Conservation (phyloP, 345 rosid genomes). For the Brassica incana region DNA sequence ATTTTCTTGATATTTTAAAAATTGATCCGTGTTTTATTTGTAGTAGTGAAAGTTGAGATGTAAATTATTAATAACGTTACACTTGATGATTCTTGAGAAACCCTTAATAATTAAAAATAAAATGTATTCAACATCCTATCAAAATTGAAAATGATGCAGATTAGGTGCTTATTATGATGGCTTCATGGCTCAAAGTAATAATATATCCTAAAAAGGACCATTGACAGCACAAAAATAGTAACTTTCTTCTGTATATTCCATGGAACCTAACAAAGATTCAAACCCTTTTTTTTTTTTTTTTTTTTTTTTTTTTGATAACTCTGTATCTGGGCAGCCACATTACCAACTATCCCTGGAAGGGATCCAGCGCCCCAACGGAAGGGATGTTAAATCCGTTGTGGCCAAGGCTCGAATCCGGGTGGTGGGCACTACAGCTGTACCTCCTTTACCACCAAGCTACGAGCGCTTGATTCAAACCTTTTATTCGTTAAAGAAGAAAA, state of each 20-base stretch:
- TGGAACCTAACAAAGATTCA: constrained; percentile 35
- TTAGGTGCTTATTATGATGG: not conserved
- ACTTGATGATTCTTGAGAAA: constrained; percentile 23
- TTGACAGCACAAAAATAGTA: not conserved
- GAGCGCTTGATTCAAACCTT: too few species aligned
- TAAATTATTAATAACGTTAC: constrained; percentile 10
- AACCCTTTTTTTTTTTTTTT: not conserved
- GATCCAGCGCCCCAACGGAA: too few species aligned
- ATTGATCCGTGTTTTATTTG: not conserved
- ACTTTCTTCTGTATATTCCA: constrained; percentile 33
- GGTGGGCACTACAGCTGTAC: too few species aligned
- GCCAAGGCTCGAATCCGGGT: too few species aligned
- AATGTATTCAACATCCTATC: constrained; percentile 5
- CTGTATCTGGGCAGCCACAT: too few species aligned
- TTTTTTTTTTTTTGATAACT: too few species aligned
- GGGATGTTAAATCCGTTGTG: too few species aligned
- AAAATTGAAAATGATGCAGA: constrained; percentile 4
- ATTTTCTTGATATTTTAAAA: not conserved
- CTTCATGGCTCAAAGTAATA: constrained; percentile 1
- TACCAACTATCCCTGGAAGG: too few species aligned
- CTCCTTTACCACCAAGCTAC: too few species aligned
- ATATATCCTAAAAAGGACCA: constrained; percentile 2
- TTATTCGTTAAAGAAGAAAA: not conserved
- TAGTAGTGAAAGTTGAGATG: not conserved
- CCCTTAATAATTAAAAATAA: constrained; percentile 9